These are phyloP conservation scores for Eimeria sp. DNA, from an alignment of 169 alveolate species.

Conservation along the genomic window DNA sequence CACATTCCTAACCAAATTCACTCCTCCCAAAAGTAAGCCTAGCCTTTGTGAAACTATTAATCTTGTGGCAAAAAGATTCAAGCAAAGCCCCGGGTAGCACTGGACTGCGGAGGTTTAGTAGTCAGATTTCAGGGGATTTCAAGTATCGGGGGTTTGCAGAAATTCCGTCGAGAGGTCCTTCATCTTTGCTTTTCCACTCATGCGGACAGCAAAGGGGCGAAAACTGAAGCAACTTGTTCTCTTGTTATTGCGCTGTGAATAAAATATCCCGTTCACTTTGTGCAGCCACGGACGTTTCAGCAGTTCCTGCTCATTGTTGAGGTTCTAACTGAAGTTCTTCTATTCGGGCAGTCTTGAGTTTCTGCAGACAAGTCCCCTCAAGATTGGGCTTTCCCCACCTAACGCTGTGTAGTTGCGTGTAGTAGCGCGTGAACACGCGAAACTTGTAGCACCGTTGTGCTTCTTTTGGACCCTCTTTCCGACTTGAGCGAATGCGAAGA, in stretches of 20 bases:
- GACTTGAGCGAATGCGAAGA: slow-evolving; percentile 15
- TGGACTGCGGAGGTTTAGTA: neutral
- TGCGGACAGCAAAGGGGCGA: neutral
- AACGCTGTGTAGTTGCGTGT: neutral
- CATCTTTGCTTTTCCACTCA: neutral
- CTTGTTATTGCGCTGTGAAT: neutral
- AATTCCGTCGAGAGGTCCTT: neutral
- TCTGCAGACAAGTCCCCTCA: neutral
- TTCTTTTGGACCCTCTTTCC: neutral
- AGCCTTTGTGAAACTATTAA: neutral
- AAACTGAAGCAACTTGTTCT: neutral
- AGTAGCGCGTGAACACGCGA: neutral
- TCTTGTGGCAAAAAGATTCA: neutral
- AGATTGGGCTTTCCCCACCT: neutral
- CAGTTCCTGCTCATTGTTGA: neutral
- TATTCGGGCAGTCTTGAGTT: neutral
- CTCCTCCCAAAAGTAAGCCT: neutral
- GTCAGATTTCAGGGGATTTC: neutral
- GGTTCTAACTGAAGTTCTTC: neutral
- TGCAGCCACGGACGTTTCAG: neutral
- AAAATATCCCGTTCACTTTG: neutral
- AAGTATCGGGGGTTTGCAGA: neutral
- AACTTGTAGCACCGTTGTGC: neutral
- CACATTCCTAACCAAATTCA: neutral
- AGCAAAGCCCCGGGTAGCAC: neutral